These are phyloP conservation scores for Lentithecium fluviatile DNA, from an alignment of 495 filamentous ascomycete genomes.

Conservation along the genomic window DNA sequence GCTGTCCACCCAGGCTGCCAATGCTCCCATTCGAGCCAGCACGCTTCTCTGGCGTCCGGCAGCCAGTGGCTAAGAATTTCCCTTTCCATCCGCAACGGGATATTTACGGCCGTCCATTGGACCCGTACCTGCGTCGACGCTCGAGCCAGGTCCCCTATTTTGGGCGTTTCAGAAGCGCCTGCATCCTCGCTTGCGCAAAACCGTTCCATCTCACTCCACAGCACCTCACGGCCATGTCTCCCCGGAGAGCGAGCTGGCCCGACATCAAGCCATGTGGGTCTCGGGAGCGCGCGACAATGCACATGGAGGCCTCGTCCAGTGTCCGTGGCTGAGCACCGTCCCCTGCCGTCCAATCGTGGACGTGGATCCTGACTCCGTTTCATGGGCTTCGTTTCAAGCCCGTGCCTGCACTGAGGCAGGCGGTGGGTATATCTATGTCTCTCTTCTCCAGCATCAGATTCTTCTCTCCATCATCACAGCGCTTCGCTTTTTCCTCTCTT, in stretches of 20 bases:
- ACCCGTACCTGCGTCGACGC: conserved; percentile 25
- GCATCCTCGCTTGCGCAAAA: conserved; percentile 9
- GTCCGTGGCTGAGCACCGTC: conserved; percentile 21
- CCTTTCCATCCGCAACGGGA: conserved; percentile 3
- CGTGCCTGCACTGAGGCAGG: background rate
- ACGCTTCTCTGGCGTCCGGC: too few species aligned
- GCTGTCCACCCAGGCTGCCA: too few species aligned
- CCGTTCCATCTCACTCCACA: conserved; percentile 6
- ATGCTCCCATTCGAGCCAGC: too few species aligned
- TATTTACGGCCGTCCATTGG: conserved; percentile 2
- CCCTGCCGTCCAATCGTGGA: background rate
- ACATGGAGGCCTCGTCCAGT: conserved; percentile 3
- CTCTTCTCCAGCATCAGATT: background rate
- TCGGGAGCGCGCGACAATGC: conserved; percentile 32
- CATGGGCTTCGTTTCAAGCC: background rate
- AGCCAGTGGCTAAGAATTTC: conserved; percentile 3
- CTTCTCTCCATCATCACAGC: conserved; percentile 8
- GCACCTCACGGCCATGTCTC: background rate
- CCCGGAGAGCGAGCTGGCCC: background rate
- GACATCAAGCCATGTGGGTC: conserved; percentile 5
- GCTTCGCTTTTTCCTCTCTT: conserved; percentile 19
- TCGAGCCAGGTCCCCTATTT: background rate
- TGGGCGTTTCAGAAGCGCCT: conserved; percentile 24
- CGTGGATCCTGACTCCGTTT: conserved; percentile 23
- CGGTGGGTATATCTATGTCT: conserved; percentile 29